Conservation (phyloP, 768 basidiomycete genomes). For the Termitomyces eurrhizus region DNA sequence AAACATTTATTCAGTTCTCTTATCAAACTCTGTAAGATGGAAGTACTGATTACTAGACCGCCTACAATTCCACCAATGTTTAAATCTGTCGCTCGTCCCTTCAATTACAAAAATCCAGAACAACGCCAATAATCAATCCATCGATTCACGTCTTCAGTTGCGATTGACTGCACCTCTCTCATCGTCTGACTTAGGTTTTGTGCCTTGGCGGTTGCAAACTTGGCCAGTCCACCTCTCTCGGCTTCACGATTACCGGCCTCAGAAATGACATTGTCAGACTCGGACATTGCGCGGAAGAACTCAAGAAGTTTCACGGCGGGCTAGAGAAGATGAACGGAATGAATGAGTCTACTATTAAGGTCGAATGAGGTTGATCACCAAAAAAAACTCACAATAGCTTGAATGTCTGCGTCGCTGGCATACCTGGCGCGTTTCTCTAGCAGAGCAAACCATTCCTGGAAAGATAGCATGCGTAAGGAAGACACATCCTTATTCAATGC, state of each 20-base stretch:
- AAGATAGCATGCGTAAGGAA: constrained; percentile 1
- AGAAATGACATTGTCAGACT: constrained; percentile 13
- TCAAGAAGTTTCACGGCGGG: constrained; percentile 31
- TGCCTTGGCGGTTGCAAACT: constrained; percentile 10
- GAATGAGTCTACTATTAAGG: neutral
- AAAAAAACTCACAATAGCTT: constrained; percentile 1
- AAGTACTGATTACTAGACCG: no score
- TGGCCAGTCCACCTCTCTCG: constrained; percentile 13
- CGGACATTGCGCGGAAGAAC: constrained; percentile 26
- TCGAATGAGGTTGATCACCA: neutral
- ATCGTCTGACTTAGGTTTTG: constrained; percentile 13
- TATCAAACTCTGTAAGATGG: no score
- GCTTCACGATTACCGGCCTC: neutral
- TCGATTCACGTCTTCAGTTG: constrained; percentile 4
- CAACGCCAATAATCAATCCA: constrained; percentile 16
- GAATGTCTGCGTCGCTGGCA: neutral
- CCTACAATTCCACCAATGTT: neutral
- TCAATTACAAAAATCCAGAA: constrained; percentile 3
- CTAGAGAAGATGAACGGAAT: constrained; percentile 9
- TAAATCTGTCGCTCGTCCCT: no score
- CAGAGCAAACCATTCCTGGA: constrained; percentile 15
- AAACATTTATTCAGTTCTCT: neutral
- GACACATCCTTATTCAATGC: neutral
- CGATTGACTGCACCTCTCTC: constrained; percentile 3
- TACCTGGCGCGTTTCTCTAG: constrained; percentile 14